Base-by-base conservation (phyloP, 1,139 yeast species). In the Zhuliangozyma blackwelliae region DNA sequence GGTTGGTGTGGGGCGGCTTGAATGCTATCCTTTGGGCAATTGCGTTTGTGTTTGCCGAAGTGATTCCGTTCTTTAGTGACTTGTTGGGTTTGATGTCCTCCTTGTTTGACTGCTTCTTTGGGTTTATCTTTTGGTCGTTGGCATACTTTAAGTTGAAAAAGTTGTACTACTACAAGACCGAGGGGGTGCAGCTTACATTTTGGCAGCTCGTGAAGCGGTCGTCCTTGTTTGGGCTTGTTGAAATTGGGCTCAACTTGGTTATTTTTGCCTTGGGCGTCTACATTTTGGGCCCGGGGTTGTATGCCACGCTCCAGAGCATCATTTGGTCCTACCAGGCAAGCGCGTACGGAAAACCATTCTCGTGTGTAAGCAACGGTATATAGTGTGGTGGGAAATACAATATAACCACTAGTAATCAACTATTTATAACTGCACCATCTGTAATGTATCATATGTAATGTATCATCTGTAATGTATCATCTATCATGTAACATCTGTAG, bases 71-170 rank as follows among this genome's bases (percentile, higher is more conserved):
- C 55, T 78, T 78, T 54, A 67, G 77, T 25, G 82, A 77, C 48
- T 57, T 78, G 46, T 61, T 78, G 32, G 68, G 80, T 6, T 60
- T 78, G 49, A 77, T 78, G 82, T 71, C 77, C n/a, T 76, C 83
- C 3, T 59, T 78, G 36, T 78, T 78, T 49, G 83, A 77, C 52
- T 75, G 82, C 51, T 78, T 81, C 79, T 78, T 78, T 48, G 83
- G 83, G 0, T 78, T 74, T 49, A 73, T 77, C 16, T 78, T 77
- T 49, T 78, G 83, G 83, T 82, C 81, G n/a, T 68, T 75, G 27
- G 82, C 83, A 0, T 77, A 55, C 53, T 65, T 77, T 50, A 68
- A 67, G 47, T 58, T 72, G 45, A 41, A 38, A 28, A 38, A 37
- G 29, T 36, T 44, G 26, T 40, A 44, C 27, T 63, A 57, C 43